Base-by-base conservation (phyloP, 1,284 basidiomycete genomes). In the Ganoderma lucidum region DNA sequence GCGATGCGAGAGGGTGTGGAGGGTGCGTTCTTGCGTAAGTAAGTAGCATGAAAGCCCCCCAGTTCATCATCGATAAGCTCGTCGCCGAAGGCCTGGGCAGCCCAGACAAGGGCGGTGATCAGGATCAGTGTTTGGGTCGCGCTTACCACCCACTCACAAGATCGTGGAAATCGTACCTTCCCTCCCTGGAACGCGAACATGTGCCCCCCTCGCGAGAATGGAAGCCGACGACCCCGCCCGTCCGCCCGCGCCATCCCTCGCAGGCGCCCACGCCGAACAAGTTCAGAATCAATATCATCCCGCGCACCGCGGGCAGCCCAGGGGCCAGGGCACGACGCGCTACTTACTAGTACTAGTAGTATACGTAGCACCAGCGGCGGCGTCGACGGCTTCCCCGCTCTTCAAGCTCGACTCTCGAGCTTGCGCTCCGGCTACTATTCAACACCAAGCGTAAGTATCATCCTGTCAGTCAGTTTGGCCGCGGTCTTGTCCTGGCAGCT, bases 91-190 rank as follows among this genome's bases (percentile, higher is more conserved):
- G 60, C 23, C 39, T 45, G 39, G 23, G 41, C 39, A 28, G n/a
- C 41, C 37, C 60, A 53, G 53, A 69, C 71, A 69, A 67, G 67
- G 55, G 41, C 66, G 59, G 35, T 56, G 65, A 70, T 72, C 67
- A 69, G 68, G 69, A 70, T 69, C 39, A 63, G 59, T 55, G 28
- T 51, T 51, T 51, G 48, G 28, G 48, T 41, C n/a, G 45, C 19
- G 51, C 64, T 62, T 41, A 62, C 39, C 41, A 12, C 39, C 6
- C 39, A 53, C 67, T 67, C 72, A 73, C 72, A 71, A 73, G 72
- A 71, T 63, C 68, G 70, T 70, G 72, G 72, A 71, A 73, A 58
- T 39, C 51, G 72, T 71, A 69, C 72, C 72, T 73, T 56, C 60
- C 64, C 60, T 53, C 65, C 28, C 51, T 32, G 42, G 41, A n/a